phyloP scores from a whole-genome alignment of 1,284 basidiomycete species.

The Puccinia coronata region DNA sequence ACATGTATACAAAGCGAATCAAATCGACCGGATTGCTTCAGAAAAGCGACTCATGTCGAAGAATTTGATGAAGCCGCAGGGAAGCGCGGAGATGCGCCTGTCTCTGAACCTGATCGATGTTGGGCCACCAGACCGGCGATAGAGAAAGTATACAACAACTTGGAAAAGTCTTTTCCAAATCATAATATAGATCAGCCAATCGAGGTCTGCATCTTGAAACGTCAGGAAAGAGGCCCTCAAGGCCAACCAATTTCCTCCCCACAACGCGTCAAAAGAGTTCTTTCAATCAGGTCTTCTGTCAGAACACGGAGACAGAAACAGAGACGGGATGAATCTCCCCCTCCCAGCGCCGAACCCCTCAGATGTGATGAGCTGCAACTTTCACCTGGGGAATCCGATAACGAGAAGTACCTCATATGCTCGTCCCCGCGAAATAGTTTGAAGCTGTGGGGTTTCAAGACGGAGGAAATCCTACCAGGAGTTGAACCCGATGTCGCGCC shows the following conservation, averaged over 20 bases:
- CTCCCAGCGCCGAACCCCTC: constrained; percentile 54
- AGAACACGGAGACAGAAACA: constrained; percentile 50
- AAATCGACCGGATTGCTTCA: background rate
- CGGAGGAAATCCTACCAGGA: constrained; percentile 83
- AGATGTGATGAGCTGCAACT: constrained; percentile 60
- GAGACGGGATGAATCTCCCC: constrained; percentile 56
- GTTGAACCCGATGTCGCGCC: constrained; percentile 60
- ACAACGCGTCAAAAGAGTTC: constrained; percentile 69
- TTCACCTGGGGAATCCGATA: constrained; percentile 10
- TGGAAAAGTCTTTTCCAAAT: constrained; percentile 93
- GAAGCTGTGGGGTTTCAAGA: constrained; percentile 89
- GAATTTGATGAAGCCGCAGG: background rate
- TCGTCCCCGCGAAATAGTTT: constrained; percentile 78
- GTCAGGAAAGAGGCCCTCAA: background rate
- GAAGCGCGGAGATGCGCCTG: background rate
- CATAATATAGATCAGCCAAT: constrained; percentile 95
- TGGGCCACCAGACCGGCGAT: constrained; percentile 77
- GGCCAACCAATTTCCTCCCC: constrained; percentile 63
- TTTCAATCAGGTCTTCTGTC: constrained; percentile 83
- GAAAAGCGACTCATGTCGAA: background rate
- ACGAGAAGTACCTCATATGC: constrained; percentile 55
- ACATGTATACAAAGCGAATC: background rate
- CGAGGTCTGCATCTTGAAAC: constrained; percentile 65
- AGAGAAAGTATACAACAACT: constrained; percentile 87
- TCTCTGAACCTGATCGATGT: constrained; percentile 50